Percentiles rank a stretch among this genome's conserved stretches.
phyloP scores from a whole-genome alignment of 2,329 filamentous ascomycete species.

The Verticillium isaacii region DNA sequence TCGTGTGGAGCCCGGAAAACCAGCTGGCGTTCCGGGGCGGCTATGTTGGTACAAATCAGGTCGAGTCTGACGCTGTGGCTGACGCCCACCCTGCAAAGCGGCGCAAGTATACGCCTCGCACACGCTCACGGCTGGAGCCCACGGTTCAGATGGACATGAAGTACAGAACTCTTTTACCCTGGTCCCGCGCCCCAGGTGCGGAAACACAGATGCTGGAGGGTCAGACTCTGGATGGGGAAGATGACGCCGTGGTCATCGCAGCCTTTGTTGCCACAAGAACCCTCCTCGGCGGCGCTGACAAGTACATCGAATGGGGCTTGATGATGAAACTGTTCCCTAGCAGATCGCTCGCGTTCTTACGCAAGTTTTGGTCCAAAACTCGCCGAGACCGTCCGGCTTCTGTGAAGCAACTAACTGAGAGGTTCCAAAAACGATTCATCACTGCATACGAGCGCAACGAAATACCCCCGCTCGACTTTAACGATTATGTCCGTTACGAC shows the following conservation, averaged over 20 bases:
- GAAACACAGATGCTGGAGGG: neutral
- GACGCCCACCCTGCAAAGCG: neutral
- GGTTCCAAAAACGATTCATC: slow-evolving; percentile 63
- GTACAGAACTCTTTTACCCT: neutral
- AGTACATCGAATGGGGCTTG: slow-evolving; percentile 56
- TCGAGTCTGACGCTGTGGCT: neutral
- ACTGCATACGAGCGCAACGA: slow-evolving; percentile 60
- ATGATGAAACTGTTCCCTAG: slow-evolving; percentile 51
- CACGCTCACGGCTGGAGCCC: neutral
- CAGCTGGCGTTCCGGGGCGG: neutral
- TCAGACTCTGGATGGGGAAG: slow-evolving; percentile 10
- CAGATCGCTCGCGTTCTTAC: slow-evolving; percentile 44
- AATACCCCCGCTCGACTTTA: slow-evolving; percentile 57
- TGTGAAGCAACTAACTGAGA: slow-evolving; percentile 52
- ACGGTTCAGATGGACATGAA: neutral
- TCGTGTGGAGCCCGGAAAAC: neutral
- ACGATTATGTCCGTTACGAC: slow-evolving; percentile 60
- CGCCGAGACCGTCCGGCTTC: slow-evolving; percentile 45
- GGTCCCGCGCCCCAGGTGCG: neutral
- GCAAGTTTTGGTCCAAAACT: slow-evolving; percentile 50
- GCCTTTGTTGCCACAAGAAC: slow-evolving; percentile 54
- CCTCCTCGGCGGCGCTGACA: slow-evolving; percentile 55
- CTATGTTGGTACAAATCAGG: neutral
- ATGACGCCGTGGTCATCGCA: slow-evolving; percentile 35
- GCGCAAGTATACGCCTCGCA: neutral